Evolutionary conservation across 805 yeast genomes (phyloP), one percentile per base, ranked within the genome.

Genomic region (Vanderwaltozyma verrucispora): DNA sequence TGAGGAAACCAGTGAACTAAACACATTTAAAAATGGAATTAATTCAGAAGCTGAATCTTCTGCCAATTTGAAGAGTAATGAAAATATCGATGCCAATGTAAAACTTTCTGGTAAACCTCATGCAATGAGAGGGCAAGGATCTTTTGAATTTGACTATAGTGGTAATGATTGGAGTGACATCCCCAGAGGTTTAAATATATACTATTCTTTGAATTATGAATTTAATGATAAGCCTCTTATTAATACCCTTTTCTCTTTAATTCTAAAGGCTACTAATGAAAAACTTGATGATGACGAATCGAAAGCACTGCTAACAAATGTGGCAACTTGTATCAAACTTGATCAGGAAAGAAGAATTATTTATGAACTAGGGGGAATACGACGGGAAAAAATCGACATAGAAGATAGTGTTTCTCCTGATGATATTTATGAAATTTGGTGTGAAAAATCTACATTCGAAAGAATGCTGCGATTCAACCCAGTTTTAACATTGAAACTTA

Each of bases 161-260:
- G 85, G 84, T 0, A 63, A 73, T 26, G 87, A 80, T 57, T 78
- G 87, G 84, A 61, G 86, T 47, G 87, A 79, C 54, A 64, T 77
- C 11, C 80, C 83, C 3, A 60, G 86, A 35, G 83, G 75, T 3
- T 63, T 63, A 1, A 80, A 80, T 50, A 55, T 60, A 11, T 56
- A 60, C 27, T 60, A 64, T 33, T 47, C 57, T 3, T 43, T 49
- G 9, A 33, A 35, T 9, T 56, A 48, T 36, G 20, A 28, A 13
- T 58, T 58, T 37, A 36, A 48, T 10, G 37, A 44, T 13, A 24
- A 34, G 1, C 48, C 55, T 5, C 27, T 31, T 28, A 24, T 43
- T n/a, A 47, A 45, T 9, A 32, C 40, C 2, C 38, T 48, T 15
- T 19, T 34, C 11, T 31, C 37, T 8, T 42, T 56, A 27, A 47